phyloP scores from a whole-genome alignment of 2,329 filamentous ascomycete species.

The Fusarium sp. region DNA sequence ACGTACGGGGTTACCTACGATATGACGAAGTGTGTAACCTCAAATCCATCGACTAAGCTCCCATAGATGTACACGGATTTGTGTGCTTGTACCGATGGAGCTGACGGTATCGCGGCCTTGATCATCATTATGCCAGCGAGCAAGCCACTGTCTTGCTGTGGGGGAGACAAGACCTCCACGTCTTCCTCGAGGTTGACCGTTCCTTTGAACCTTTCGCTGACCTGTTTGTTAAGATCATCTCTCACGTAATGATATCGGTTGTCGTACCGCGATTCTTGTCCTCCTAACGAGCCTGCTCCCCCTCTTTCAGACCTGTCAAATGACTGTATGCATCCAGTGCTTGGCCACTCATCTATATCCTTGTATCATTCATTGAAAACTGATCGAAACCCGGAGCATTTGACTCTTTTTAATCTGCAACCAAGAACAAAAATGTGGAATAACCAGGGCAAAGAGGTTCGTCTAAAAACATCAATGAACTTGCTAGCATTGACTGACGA shows the following conservation, averaged over 20 bases:
- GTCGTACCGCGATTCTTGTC: conserved; percentile 20
- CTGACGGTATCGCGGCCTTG: conserved; percentile 19
- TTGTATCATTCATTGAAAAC: neutral
- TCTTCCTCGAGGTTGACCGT: neutral
- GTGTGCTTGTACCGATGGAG: conserved; percentile 8
- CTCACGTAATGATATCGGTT: conserved; percentile 31
- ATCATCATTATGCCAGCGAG: conserved; percentile 8
- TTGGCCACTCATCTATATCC: conserved; percentile 5
- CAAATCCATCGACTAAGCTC: conserved; percentile 19
- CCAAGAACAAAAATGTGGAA: conserved; percentile 36
- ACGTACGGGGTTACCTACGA: neutral
- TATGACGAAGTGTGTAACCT: conserved; percentile 33
- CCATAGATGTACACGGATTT: conserved; percentile 16
- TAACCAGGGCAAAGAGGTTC: conserved; percentile 39
- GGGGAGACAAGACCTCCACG: conserved; percentile 5
- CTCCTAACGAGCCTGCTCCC: conserved; percentile 17
- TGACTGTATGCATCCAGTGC: neutral
- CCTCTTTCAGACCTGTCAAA: neutral
- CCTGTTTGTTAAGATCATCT: conserved; percentile 17
- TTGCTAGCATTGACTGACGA: conserved; percentile 15
- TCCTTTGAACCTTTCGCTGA: neutral
- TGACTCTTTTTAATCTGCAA: neutral
- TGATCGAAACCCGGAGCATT: neutral
- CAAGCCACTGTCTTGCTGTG: conserved; percentile 34
- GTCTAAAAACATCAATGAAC: neutral